Evolutionary conservation across 768 basidiomycete genomes (phyloP), one percentile per base, ranked within the genome.

Genomic region (Clavaria fumosa): DNA sequence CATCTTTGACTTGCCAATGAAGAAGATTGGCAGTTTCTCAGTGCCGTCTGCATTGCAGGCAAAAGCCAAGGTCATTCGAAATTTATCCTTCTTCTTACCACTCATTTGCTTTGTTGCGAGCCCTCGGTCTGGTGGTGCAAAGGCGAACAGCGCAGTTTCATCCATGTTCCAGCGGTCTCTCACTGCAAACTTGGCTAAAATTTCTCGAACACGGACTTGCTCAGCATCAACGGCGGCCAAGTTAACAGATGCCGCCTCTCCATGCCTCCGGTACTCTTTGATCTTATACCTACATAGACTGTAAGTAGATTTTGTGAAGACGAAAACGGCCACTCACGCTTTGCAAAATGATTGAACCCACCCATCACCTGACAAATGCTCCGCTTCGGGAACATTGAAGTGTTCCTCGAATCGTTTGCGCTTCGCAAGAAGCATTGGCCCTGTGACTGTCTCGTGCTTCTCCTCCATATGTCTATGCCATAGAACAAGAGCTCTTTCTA

Each of bases 81-180:
- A 40, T 37, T 62, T 63, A 18, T 45, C 49, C 3, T 51, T 50
- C 42, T 61, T 62, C 14, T 57, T 47, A 14, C 61, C 58, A 10
- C 46, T 38, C 26, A 45, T 42, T 24, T 48, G 40, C n/a, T 18
- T 9, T 28, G 52, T 43, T 7, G 48, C 43, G 10, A 62, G 43
- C 1, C 56, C 56, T 32, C 49, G 40, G 42, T 61, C 53, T 12
- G 57, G 61, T 23, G 51, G 43, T 43, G 54, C 47, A 14, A 54
- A 55, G 51, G 52, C 60, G 40, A 60, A 62, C 1, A 60, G 43
- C 0, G 53, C 48, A 1, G 54, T 55, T 37, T 62, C 53, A 41
- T 64, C 60, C 42, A 53, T 49, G 41, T 63, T 64, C 24, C 54
- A 64, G 12, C 57, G 50, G 39, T 64, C 55, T 11, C 39, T 32